Evolutionary conservation across 305 asterid genomes (phyloP), one percentile per base, ranked within the genome.

Genomic region (Salvia sclarea): DNA sequence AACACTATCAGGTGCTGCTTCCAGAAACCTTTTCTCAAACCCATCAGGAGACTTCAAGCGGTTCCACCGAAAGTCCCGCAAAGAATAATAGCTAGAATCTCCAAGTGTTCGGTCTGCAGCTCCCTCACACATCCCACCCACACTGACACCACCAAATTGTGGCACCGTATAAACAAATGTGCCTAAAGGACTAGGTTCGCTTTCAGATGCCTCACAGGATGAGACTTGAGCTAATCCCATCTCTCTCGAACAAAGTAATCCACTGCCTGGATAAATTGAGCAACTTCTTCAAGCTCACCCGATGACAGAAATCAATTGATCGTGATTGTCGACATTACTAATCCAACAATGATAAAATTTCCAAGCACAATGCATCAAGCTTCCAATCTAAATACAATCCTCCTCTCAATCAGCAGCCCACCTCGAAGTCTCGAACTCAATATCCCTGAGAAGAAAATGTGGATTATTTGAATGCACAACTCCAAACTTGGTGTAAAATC

Each of bases 151-250:
- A 55, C 78, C 54, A 53, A 53, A 68, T 33, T 69, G 82, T 9
- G 86, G 76, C 18, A 73, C 66, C 35, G 72, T 61, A 53, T 71
- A 73, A 50, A 69, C 76, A 71, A 66, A 63, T 56, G 83, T 35
- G 74, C 76, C 76, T 25, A 75, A 41, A 43, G 83, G 75, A 53
- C 74, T 48, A 47, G 76, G 50, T 53, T 61, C 81, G 55, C 44
- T 76, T 17, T 82, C 84, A 44, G 91, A 75, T 30, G 78, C 68
- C 72, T 82, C 87, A 61, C 66, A 62, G 25, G 81, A 74, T 56
- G 85, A 70, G 74, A 74, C 80, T 70, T 83, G 91, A 58, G 85
- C 88, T 73, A 88, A 79, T 53, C 96, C 96, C 96, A 88, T 88
- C 57, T 35, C 72, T 49, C 40, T 25, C 54, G 67, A 66, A 54